Evolutionary conservation across 2,329 filamentous ascomycete genomes (phyloP).

Genomic region (Paracoccidioides brasiliensis): DNA sequence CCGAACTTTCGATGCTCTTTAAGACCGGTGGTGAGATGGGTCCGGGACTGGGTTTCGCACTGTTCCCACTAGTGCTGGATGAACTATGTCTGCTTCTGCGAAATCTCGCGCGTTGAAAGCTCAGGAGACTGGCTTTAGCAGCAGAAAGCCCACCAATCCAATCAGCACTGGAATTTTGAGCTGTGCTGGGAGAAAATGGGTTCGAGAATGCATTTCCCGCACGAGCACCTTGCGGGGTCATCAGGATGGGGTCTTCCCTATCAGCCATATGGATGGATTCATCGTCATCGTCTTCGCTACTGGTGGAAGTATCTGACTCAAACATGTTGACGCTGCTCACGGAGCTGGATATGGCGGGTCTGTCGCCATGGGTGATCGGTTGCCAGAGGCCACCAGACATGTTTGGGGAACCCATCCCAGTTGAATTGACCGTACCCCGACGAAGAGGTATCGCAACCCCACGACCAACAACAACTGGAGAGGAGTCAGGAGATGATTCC

Average conservation of each 20-base stretch:
- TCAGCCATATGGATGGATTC: slow-evolving; percentile 51
- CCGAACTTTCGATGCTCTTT: slow-evolving; percentile 41
- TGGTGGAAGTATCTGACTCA: slow-evolving; percentile 64
- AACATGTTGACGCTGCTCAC: slow-evolving; percentile 68
- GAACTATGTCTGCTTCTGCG: slow-evolving; percentile 52
- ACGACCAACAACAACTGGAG: slow-evolving; percentile 66
- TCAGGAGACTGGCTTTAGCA: slow-evolving; percentile 63
- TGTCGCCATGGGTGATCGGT: slow-evolving; percentile 55
- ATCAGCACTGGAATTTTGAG: slow-evolving; percentile 43
- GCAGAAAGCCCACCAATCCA: slow-evolving; percentile 57
- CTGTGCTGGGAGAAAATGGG: slow-evolving; percentile 34
- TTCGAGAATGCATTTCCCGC: slow-evolving; percentile 31
- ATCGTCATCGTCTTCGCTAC: slow-evolving; percentile 52
- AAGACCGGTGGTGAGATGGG: slow-evolving; percentile 64
- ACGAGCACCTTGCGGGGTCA: slow-evolving; percentile 65
- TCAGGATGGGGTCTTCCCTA: slow-evolving; percentile 64
- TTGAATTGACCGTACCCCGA: slow-evolving; percentile 30
- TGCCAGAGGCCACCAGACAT: slow-evolving; percentile 52
- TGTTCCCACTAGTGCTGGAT: slow-evolving; percentile 57
- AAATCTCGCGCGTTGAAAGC: slow-evolving; percentile 54
- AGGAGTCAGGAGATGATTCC: slow-evolving; percentile 80
- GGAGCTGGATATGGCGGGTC: slow-evolving; percentile 61
- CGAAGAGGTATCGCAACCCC: slow-evolving; percentile 47
- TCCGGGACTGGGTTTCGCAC: slow-evolving; percentile 53
- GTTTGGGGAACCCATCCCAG: slow-evolving; percentile 51